These are phyloP conservation scores for Aegle marmelos DNA, from an alignment of 345 rosid species.

Conservation along the genomic window DNA sequence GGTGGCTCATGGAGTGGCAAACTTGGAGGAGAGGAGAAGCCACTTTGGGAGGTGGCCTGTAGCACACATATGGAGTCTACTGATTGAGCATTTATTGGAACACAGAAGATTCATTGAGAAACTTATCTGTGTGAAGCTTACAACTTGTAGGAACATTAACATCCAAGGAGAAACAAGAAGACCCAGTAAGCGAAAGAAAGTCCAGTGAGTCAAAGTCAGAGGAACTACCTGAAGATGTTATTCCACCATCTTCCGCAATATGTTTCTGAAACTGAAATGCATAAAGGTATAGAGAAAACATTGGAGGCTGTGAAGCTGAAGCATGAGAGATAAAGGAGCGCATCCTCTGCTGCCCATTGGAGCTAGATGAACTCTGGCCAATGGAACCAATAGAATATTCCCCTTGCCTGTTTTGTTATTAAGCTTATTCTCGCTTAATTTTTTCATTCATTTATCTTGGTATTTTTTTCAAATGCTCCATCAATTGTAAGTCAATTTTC, in stretches of 20 bases:
- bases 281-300: conserved; percentile 43
- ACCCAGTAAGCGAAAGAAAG: conserved; percentile 3
- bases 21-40: not conserved
- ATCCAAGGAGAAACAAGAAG: conserved; percentile 17
- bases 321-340: conserved; percentile 61
- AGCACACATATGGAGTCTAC: conserved; percentile 8
- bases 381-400: not conserved
- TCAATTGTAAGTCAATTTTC: not conserved
- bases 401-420: not conserved
- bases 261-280: conserved; percentile 23
- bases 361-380: conserved; percentile 24
- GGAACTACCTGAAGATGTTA: conserved; percentile 23
- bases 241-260: conserved; percentile 16
- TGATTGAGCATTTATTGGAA: not conserved
- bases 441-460: conserved; percentile 30
- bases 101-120: not conserved
- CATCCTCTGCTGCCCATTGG: conserved; percentile 24
- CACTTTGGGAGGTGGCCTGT: not conserved
- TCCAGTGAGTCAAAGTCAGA: conserved; percentile 20
- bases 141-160: conserved; percentile 32
- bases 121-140: not conserved
- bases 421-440: not conserved
- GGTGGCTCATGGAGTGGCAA: not conserved
- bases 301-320: conserved; percentile 80
- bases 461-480: not conserved